Conservation (phyloP, 768 basidiomycete genomes). For the Lactarius sp. region DNA sequence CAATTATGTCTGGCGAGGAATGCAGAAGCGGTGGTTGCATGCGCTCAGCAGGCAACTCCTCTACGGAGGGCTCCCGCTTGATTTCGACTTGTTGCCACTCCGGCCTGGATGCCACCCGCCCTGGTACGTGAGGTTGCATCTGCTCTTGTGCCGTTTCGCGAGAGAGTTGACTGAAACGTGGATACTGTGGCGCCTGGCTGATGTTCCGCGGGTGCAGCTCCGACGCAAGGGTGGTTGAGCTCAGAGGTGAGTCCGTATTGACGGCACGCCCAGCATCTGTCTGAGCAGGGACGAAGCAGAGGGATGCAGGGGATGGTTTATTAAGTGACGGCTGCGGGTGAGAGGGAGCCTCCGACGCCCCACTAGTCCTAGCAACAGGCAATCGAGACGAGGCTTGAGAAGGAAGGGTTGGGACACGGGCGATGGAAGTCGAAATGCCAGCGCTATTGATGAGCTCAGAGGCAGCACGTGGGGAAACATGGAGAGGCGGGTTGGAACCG, state of each 20-base stretch:
- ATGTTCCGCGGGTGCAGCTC: conserved; percentile 9
- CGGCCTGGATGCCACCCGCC: neutral
- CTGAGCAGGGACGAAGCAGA: conserved; percentile 18
- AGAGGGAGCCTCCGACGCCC: neutral
- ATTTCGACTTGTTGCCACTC: neutral
- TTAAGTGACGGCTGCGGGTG: neutral
- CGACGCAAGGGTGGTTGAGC: conserved; percentile 21
- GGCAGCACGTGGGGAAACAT: neutral
- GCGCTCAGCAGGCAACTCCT: neutral
- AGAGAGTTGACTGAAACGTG: neutral
- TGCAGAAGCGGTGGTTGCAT: neutral
- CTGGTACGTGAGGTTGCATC: neutral
- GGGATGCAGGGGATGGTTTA: neutral
- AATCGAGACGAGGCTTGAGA: neutral
- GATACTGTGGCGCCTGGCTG: neutral
- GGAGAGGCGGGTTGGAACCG: neutral
- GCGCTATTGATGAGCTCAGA: neutral
- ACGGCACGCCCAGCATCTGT: conserved; percentile 21
- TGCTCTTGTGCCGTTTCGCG: neutral
- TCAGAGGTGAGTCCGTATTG: conserved; percentile 20
- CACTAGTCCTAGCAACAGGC: neutral
- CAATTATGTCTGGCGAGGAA: neutral
- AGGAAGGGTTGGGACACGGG: neutral
- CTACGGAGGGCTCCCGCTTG: conserved; percentile 16
- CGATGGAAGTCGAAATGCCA: neutral